These are phyloP conservation scores for Closterium sp. DNA, from an alignment of 139 green algal genomes.

Conservation along the genomic window DNA sequence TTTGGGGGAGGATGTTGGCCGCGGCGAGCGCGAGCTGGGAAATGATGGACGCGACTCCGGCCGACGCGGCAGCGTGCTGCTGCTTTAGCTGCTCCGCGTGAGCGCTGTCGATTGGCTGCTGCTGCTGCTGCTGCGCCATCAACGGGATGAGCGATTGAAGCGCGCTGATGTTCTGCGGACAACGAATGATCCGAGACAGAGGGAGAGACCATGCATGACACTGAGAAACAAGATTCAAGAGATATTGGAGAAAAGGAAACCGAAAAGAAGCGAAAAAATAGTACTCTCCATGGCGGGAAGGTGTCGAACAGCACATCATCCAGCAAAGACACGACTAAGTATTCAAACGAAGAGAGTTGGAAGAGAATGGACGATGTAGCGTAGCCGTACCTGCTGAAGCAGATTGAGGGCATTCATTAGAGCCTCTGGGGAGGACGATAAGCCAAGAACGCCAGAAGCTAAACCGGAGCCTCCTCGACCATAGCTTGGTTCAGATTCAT, in stretches of 20 bases:
- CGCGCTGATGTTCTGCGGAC: conserved; percentile 30
- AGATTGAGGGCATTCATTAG: conserved; percentile 43
- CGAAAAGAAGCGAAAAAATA: neutral
- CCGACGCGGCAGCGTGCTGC: conserved; percentile 29
- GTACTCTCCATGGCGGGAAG: neutral
- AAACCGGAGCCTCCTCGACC: neutral
- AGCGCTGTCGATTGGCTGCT: neutral
- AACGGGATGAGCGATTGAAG: conserved; percentile 35
- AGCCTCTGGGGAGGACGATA: conserved; percentile 2
- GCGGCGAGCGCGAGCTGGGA: conserved; percentile 33
- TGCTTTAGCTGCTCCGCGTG: conserved; percentile 42
- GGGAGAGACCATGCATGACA: neutral
- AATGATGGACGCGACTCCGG: conserved; percentile 32
- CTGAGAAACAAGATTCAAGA: neutral
- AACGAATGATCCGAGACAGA: neutral
- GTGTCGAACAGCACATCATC: neutral
- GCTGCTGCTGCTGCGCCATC: conserved; percentile 20
- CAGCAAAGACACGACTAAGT: neutral
- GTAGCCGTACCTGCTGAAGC: conserved; percentile 23
- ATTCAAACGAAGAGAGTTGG: neutral
- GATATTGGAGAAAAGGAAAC: neutral
- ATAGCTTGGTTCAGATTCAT: neutral
- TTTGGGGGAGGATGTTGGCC: conserved; percentile 35
- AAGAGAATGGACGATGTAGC: neutral
- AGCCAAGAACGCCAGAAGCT: neutral